Conservation (phyloP, 805 yeast species). For the Candida khao-thaluensis region DNA sequence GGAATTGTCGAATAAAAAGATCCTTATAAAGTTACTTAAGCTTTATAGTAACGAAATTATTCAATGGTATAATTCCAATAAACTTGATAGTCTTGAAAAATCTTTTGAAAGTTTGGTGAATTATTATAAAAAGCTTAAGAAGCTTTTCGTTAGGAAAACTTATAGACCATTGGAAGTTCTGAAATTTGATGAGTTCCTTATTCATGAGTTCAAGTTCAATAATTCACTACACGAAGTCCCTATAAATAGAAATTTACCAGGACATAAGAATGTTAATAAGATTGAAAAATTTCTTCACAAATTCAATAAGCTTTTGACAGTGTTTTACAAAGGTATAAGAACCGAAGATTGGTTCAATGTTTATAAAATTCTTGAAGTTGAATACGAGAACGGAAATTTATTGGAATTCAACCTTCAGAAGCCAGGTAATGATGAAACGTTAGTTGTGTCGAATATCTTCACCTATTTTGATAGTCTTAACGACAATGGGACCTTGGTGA, state of each 20-base stretch:
- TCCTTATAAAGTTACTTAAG: constrained; percentile 63
- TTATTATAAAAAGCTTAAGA: constrained; percentile 64
- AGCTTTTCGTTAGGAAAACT: constrained; percentile 64
- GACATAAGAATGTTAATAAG: constrained; percentile 43
- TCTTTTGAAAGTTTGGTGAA: constrained; percentile 40
- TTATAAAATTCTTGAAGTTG: constrained; percentile 70
- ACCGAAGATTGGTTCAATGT: constrained; percentile 77
- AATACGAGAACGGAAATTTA: constrained; percentile 58
- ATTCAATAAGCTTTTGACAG: constrained; percentile 60
- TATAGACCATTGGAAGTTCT: constrained; percentile 56
- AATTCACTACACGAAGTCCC: constrained; percentile 46
- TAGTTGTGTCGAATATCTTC: constrained; percentile 67
- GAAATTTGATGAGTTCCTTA: constrained; percentile 38
- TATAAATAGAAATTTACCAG: constrained; percentile 45
- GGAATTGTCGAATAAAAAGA: constrained; percentile 57
- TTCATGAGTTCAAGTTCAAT: constrained; percentile 42
- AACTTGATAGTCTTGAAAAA: constrained; percentile 36
- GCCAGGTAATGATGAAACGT: constrained; percentile 47
- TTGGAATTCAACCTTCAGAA: constrained; percentile 52
- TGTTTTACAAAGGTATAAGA: constrained; percentile 55
- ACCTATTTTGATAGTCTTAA: constrained; percentile 63
- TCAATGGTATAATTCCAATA: constrained; percentile 46
- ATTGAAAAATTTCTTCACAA: constrained; percentile 62
- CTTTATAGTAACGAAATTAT: constrained; percentile 65
- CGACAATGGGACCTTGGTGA: constrained; percentile 40